Base-by-base conservation (phyloP, 163 green algal species). In the Chlamydomonas reinhardtii region DNA sequence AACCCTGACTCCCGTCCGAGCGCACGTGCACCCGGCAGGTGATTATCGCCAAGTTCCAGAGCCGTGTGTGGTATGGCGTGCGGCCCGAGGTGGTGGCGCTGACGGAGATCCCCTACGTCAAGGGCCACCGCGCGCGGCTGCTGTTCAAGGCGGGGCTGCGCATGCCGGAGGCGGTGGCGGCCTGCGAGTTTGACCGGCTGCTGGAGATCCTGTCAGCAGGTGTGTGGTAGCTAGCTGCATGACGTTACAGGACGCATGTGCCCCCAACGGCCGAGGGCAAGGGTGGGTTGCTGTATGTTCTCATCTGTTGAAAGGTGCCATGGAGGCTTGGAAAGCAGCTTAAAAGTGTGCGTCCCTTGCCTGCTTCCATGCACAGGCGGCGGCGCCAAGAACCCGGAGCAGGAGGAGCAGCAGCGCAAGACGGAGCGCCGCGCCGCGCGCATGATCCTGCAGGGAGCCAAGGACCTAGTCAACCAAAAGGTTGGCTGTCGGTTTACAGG, bases 121-220 rank as follows among this genome's bases (percentile, higher is more conserved):
- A 84, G 73, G 73, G 78, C 39, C 27, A 59, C 73, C 92, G 95
- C n/a, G 97, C 97, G 0, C 90, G 96, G 4, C 56, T 95, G 84
- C 94, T 99, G 71, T 98, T 96, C 92, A 95, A 95, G 61, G 95
- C 93, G 2, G 96, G 96, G 19, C 89, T 98, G 20, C 86, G 93
- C 37, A 98, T 94, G 22, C 90, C 93, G 0, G 92, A 98, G 65
- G 91, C 77, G 20, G 91, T 99, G 61, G 95, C 94, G 11, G 72
- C 81, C 15, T 84, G 83, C 31, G 76, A 83, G 27, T 76, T 92
- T 31, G 88, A 95, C 9, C 83, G 80, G 62, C 66, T 93, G 32
- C n/a, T 87, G 6, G 88, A 93, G 81, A 83, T 92, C 17, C 76
- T 92, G 32, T 64, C 85, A 2, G 70, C 75, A 24, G 90, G 79